Evolutionary conservation across 2,329 filamentous ascomycete species (phyloP).

Genomic region (Colletotrichum shisoi): DNA sequence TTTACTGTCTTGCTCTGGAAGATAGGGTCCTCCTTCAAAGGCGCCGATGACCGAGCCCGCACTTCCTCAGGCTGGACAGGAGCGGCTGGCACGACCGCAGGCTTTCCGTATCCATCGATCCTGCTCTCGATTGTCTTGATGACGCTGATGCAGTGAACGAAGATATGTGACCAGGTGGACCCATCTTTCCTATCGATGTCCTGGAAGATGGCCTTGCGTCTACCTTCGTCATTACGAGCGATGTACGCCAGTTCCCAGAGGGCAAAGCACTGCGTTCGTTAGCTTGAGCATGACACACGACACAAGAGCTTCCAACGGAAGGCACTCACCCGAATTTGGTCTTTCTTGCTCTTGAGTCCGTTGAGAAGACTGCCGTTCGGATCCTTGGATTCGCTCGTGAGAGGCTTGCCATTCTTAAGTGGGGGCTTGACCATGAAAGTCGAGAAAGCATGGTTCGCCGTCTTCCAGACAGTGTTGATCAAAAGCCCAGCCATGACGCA

Average conservation of each 20-base stretch:
- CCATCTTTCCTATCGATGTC: conserved; percentile 86
- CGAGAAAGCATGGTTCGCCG: conserved; percentile 79
- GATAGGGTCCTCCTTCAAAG: conserved; percentile 57
- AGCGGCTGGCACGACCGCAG: conserved; percentile 48
- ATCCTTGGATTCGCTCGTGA: conserved; percentile 86
- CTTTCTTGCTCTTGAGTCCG: conserved; percentile 83
- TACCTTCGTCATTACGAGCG: conserved; percentile 74
- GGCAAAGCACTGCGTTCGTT: conserved; percentile 64
- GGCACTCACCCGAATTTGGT: conserved; percentile 70
- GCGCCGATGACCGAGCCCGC: conserved; percentile 50
- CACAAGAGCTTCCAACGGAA: too few relatives aligned
- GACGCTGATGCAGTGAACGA: conserved; percentile 71
- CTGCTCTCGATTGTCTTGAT: conserved; percentile 72
- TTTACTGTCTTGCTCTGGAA: conserved; percentile 52
- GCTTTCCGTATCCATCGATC: conserved; percentile 68
- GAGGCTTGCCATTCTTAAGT: conserved; percentile 81
- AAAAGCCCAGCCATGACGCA: conserved; percentile 70
- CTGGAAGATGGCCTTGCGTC: conserved; percentile 81
- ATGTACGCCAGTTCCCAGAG: conserved; percentile 91
- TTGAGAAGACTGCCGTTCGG: conserved; percentile 89
- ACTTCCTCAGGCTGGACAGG: conserved; percentile 47
- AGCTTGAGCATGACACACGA: not conserved
- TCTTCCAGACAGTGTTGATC: conserved; percentile 76
- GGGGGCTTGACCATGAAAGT: conserved; percentile 82
- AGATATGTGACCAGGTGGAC: conserved; percentile 82